Conservation (phyloP, 352 stramenopile genomes). For the Achlya hypogyna region DNA sequence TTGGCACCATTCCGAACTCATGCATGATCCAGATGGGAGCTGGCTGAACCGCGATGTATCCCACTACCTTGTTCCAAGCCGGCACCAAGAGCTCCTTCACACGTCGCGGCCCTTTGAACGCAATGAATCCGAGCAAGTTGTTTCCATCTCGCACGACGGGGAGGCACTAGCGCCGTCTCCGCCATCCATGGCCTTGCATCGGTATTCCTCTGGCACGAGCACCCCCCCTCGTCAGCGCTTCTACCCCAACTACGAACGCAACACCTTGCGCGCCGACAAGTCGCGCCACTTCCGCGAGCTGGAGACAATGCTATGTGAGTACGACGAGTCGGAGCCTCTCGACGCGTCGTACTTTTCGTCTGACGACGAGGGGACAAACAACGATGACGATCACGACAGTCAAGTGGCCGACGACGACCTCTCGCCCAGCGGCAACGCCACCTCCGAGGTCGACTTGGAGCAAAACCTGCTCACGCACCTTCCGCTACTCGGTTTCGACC, state of each 20-base stretch:
- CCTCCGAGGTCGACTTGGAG: not conserved
- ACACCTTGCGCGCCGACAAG: not conserved
- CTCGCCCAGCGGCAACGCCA: not conserved
- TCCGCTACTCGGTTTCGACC: not conserved
- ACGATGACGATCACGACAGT: not conserved
- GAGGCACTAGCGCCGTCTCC: not conserved
- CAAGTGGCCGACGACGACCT: not conserved
- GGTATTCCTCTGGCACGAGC: not conserved
- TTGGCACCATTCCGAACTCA: too few species aligned
- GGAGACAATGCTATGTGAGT: not conserved
- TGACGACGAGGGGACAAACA: not conserved
- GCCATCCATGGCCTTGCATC: not conserved
- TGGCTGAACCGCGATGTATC: not conserved
- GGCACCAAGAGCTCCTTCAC: not conserved
- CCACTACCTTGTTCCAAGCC: not conserved
- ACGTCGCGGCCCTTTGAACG: too few species aligned
- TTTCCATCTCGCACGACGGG: too few species aligned
- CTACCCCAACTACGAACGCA: not conserved
- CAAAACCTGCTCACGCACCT: not conserved
- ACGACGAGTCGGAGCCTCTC: not conserved
- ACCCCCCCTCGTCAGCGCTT: not conserved
- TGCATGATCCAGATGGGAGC: not conserved
- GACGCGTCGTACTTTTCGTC: not conserved
- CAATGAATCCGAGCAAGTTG: too few species aligned
- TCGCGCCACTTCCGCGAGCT: not conserved